Evolutionary conservation across 192 early-diverging fungal genomes (phyloP).

Genomic region (Coemansia sp.): DNA sequence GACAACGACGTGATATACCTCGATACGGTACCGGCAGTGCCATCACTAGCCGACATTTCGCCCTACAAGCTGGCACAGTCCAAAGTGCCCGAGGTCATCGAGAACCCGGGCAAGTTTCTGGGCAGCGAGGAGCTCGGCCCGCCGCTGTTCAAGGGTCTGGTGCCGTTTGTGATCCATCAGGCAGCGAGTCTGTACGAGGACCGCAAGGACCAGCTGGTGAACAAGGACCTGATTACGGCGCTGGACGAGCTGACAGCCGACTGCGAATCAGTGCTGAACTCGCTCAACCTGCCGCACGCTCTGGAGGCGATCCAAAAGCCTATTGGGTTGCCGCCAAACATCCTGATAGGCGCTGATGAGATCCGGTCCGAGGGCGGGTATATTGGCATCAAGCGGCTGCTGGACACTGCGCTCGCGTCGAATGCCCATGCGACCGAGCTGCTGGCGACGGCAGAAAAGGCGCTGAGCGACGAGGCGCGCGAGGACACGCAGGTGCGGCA

Average conservation of each 20-base stretch:
- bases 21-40: slow-evolving; percentile 64
- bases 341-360: slow-evolving; percentile 71
- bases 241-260: slow-evolving; percentile 67
- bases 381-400: slow-evolving; percentile 57
- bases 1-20: slow-evolving; percentile 93
- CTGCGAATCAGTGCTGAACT: slow-evolving; percentile 64
- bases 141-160: slow-evolving; percentile 79
- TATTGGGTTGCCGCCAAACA: slow-evolving; percentile 64
- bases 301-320: slow-evolving; percentile 73
- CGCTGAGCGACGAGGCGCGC: slow-evolving; percentile 33
- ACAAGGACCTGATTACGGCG: slow-evolving; percentile 59
- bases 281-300: slow-evolving; percentile 65
- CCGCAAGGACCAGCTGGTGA: slow-evolving; percentile 72
- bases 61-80: slow-evolving; percentile 73
- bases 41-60: slow-evolving; percentile 58
- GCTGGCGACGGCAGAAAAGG: slow-evolving; percentile 56
- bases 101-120: slow-evolving; percentile 67
- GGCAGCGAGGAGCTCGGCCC: slow-evolving; percentile 60
- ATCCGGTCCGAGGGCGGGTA: slow-evolving; percentile 68
- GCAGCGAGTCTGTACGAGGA: slow-evolving; percentile 82
- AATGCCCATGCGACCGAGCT: slow-evolving; percentile 51
- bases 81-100: slow-evolving; percentile 52
- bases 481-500: slow-evolving; percentile 31
- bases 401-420: slow-evolving; percentile 57
- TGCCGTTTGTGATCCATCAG: slow-evolving; percentile 90